Evolutionary conservation across 108 stramenopile genomes (phyloP).

Genomic region (Conticribra weissflogii): DNA sequence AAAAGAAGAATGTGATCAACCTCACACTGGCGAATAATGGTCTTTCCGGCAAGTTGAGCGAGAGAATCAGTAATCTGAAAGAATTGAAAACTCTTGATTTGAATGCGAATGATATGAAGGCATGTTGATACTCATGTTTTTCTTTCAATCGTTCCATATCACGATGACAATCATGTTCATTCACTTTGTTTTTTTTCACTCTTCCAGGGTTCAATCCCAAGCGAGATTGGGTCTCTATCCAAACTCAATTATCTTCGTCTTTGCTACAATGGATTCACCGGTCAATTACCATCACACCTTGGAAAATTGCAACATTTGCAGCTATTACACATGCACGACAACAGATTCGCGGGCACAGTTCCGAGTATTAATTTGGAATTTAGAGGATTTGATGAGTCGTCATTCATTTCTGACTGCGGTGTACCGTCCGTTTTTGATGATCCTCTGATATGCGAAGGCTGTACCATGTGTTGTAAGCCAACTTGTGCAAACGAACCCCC

Average conservation of each 20-base stretch:
- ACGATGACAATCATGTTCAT: too few species aligned
- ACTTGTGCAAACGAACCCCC: neutral
- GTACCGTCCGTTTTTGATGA: slow-evolving; percentile 28
- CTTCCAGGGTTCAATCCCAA: slow-evolving; percentile 37
- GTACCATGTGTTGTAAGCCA: slow-evolving; percentile 39
- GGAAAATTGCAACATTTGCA: neutral
- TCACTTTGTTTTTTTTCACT: too few species aligned
- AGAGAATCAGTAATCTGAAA: slow-evolving; percentile 41
- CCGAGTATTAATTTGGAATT: neutral
- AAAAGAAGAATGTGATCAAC: neutral
- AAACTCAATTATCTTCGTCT: slow-evolving; percentile 55
- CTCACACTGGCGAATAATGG: slow-evolving; percentile 29
- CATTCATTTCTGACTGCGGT: slow-evolving; percentile 41
- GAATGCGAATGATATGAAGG: slow-evolving; percentile 51
- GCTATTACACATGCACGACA: slow-evolving; percentile 27
- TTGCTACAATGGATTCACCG: slow-evolving; percentile 55
- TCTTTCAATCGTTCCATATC: too few species aligned
- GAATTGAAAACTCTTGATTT: slow-evolving; percentile 54
- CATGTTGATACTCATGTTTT: too few species aligned
- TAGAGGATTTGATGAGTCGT: neutral
- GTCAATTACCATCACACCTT: slow-evolving; percentile 25
- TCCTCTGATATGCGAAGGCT: slow-evolving; percentile 10
- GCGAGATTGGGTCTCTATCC: slow-evolving; percentile 50
- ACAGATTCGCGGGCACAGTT: slow-evolving; percentile 16
- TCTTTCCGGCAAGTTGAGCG: slow-evolving; percentile 54